Percentiles rank a stretch among this genome's conserved stretches.
These are phyloP conservation scores for Lasiosphaeria ovina DNA, from an alignment of 495 filamentous ascomycete genomes.

Conservation along the genomic window DNA sequence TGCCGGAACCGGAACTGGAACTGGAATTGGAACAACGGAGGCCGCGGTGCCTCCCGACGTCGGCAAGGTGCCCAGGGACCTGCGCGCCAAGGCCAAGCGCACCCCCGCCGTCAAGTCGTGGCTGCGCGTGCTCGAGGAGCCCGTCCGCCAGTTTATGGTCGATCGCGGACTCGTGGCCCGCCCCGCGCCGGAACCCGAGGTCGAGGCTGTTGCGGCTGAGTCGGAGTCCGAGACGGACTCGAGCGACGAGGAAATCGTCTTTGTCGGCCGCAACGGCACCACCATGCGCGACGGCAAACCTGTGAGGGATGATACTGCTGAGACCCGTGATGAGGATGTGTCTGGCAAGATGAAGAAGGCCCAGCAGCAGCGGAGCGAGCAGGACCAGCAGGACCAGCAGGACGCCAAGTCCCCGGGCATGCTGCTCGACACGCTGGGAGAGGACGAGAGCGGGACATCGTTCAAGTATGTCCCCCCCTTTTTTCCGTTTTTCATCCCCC, in stretches of 20 bases:
- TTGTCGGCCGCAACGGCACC: slow-evolving; percentile 72
- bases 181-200: background rate
- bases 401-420: slow-evolving; percentile 48
- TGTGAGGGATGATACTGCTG: background rate
- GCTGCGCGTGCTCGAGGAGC: slow-evolving; percentile 49
- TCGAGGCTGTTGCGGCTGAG: background rate
- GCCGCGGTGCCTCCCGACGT: slow-evolving; percentile 23
- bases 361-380: slow-evolving; percentile 29
- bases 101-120: slow-evolving; percentile 47
- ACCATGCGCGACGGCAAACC: slow-evolving; percentile 61
- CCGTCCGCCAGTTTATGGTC: slow-evolving; percentile 42
- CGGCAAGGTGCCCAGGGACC: slow-evolving; percentile 57
- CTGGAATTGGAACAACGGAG: background rate
- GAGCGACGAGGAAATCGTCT: slow-evolving; percentile 91
- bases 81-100: slow-evolving; percentile 50
- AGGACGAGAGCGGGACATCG: slow-evolving; percentile 64
- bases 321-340: slow-evolving; percentile 2
- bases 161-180: slow-evolving; percentile 33
- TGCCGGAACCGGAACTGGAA: background rate
- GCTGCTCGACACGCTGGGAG: slow-evolving; percentile 72
- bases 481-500: slow-evolving; percentile 19
- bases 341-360: slow-evolving; percentile 32
- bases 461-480: slow-evolving; percentile 64
- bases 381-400: too few relatives aligned
- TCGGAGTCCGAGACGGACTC: slow-evolving; percentile 44